Evolutionary conservation across 1,284 basidiomycete species (phyloP).

Genomic region (Cryptococcus deneoformans): DNA sequence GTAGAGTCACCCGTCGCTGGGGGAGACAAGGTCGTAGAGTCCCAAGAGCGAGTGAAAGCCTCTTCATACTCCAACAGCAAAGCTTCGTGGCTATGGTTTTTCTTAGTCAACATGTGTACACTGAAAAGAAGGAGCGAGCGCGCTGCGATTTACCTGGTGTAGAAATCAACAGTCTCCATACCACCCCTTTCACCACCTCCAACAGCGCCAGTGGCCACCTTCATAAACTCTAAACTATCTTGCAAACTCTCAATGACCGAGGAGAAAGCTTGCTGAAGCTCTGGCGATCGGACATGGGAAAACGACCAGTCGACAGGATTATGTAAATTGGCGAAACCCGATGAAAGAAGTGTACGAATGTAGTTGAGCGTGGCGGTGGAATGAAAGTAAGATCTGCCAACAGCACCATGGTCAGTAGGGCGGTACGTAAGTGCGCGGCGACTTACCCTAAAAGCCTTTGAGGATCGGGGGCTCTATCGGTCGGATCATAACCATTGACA

Average conservation of each 20-base stretch:
- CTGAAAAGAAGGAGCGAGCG: conserved; percentile 13
- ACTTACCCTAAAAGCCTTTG: conserved; percentile 64
- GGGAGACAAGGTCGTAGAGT: conserved; percentile 4
- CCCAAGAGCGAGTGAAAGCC: conserved; percentile 68
- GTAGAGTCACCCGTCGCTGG: conserved; percentile 20
- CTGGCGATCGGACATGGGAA: conserved; percentile 79
- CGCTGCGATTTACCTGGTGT: conserved; percentile 63
- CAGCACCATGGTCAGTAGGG: neutral
- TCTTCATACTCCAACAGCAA: conserved; percentile 92
- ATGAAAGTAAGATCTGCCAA: conserved; percentile 77
- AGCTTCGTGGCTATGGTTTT: conserved; percentile 75
- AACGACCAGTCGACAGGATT: conserved; percentile 92
- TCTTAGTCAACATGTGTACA: conserved; percentile 2
- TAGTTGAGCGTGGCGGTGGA: conserved; percentile 92
- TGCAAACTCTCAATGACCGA: conserved; percentile 77
- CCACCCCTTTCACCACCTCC: conserved; percentile 59
- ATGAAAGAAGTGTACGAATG: conserved; percentile 79
- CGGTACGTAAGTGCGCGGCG: neutral
- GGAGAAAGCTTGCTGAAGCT: conserved; percentile 76
- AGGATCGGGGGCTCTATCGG: conserved; percentile 81
- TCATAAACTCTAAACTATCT: conserved; percentile 90
- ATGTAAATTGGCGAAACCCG: conserved; percentile 87
- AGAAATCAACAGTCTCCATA: conserved; percentile 89
- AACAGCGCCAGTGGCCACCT: conserved; percentile 62
- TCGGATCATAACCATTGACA: conserved; percentile 72